Evolutionary conservation across 306 rosid genomes (phyloP).

Genomic region (Myrica gale): DNA sequence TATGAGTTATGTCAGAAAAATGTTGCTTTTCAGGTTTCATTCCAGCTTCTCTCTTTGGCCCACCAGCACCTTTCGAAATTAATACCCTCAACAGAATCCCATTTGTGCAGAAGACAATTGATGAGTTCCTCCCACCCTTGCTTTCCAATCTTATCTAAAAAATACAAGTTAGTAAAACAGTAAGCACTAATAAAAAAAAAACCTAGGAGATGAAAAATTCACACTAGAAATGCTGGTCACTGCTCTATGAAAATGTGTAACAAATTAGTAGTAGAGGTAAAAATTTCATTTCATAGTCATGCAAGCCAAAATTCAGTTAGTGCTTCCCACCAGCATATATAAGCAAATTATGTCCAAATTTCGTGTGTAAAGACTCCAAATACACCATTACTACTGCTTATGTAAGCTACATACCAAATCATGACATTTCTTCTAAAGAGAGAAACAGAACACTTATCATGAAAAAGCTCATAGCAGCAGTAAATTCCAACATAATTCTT

Average conservation of each 20-base stretch:
- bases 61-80: constrained; percentile 48
- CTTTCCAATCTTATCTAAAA: constrained; percentile 84
- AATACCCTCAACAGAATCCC: constrained; percentile 79
- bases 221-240: background rate
- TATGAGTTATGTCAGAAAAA: constrained; percentile 48
- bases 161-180: constrained; percentile 7
- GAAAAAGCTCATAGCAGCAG: no score
- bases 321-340: background rate
- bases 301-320: background rate
- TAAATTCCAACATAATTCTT: no score
- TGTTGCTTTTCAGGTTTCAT: constrained; percentile 34
- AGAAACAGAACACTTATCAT: no score
- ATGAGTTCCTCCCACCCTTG: constrained; percentile 70
- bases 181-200: background rate
- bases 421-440: no score
- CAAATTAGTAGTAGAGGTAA: background rate
- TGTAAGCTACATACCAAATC: no score
- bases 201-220: background rate
- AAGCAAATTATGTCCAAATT: background rate
- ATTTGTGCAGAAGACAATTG: constrained; percentile 85
- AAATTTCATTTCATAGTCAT: background rate
- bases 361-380: background rate
- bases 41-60: constrained; percentile 25
- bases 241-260: background rate
- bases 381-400: background rate